Percentiles rank a stretch among this genome's conserved stretches.
phyloP scores from a whole-genome alignment of 305 asterid genomes.

The Andrographis paniculata region DNA sequence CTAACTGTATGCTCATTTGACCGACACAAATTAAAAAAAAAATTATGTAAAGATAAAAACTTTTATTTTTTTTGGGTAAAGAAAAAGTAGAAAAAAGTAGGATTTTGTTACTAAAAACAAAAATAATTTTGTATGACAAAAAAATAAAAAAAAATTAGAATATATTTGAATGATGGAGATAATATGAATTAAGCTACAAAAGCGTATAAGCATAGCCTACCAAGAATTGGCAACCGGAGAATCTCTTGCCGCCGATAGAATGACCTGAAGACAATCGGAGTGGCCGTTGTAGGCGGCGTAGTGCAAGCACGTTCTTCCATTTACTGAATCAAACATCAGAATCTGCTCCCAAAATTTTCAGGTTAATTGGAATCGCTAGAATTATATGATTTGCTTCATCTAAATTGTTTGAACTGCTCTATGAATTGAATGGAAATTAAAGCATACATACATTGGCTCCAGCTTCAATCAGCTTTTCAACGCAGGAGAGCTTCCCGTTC shows the following conservation, averaged over 20 bases:
- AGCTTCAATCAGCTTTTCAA: constrained; percentile 66
- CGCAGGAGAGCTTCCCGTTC: constrained; percentile 86
- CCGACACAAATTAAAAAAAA: too few species aligned
- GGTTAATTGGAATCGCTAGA: not conserved
- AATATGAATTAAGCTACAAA: too few species aligned
- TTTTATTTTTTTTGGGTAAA: too few species aligned
- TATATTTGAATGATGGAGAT: too few species aligned
- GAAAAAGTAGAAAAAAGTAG: too few species aligned
- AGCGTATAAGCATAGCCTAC: too few species aligned
- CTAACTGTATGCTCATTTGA: too few species aligned
- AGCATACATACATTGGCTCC: constrained; percentile 71
- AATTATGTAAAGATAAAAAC: too few species aligned
- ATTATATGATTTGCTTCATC: too few species aligned
- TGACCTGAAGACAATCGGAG: constrained; percentile 60
- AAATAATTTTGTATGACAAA: too few species aligned
- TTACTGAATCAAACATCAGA: constrained; percentile 78
- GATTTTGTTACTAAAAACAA: too few species aligned
- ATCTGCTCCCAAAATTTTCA: constrained; percentile 37
- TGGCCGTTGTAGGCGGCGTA: constrained; percentile 94
- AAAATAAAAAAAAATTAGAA: too few species aligned
- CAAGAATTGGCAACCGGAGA: constrained; percentile 75
- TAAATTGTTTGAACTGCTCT: not conserved
- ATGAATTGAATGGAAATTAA: not conserved
- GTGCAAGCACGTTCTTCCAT: constrained; percentile 92
- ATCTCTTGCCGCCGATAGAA: constrained; percentile 67